Percentiles rank a stretch among this genome's conserved stretches.
phyloP scores from a whole-genome alignment of 805 yeast genomes.

The Lachancea mirantina region DNA sequence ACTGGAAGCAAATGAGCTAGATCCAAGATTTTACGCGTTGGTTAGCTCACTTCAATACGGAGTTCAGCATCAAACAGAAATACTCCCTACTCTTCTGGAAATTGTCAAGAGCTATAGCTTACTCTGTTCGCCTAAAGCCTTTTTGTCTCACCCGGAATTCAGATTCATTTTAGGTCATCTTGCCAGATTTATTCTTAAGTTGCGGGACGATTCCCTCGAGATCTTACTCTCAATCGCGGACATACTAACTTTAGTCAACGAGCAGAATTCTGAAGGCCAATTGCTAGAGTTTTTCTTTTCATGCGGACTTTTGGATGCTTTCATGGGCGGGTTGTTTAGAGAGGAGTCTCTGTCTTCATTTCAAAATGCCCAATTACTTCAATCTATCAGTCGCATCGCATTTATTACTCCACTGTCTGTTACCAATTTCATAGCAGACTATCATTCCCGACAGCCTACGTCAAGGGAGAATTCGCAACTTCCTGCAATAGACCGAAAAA shows the following conservation, averaged over 20 bases:
- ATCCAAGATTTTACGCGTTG: conserved; percentile 36
- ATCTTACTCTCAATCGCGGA: conserved; percentile 37
- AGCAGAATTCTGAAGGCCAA: conserved; percentile 18
- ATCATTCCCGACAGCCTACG: conserved; percentile 20
- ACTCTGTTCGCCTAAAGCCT: conserved; percentile 35
- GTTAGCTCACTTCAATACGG: conserved; percentile 52
- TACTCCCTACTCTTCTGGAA: conserved; percentile 55
- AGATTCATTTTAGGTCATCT: conserved; percentile 38
- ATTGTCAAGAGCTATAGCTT: conserved; percentile 58
- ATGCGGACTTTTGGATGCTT: conserved; percentile 20
- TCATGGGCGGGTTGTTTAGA: conserved; percentile 26
- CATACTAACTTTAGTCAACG: conserved; percentile 21
- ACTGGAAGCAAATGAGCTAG: conserved; percentile 18
- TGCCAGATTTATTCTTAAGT: conserved; percentile 46
- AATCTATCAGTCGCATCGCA: conserved; percentile 32
- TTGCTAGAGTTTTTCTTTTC: conserved; percentile 22
- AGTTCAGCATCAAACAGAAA: conserved; percentile 65
- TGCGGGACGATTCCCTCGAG: conserved; percentile 66
- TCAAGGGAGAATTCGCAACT: conserved; percentile 16
- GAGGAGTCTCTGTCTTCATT: conserved; percentile 27
- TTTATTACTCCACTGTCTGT: conserved; percentile 30
- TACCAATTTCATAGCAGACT: conserved; percentile 26
- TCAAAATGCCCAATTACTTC: conserved; percentile 31
- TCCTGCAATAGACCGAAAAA: conserved; percentile 18
- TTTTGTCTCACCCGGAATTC: conserved; percentile 25